Percentiles rank a stretch among this genome's conserved stretches.
phyloP scores from a whole-genome alignment of 352 stramenopile genomes.

The Phytopythium kandeliae region DNA sequence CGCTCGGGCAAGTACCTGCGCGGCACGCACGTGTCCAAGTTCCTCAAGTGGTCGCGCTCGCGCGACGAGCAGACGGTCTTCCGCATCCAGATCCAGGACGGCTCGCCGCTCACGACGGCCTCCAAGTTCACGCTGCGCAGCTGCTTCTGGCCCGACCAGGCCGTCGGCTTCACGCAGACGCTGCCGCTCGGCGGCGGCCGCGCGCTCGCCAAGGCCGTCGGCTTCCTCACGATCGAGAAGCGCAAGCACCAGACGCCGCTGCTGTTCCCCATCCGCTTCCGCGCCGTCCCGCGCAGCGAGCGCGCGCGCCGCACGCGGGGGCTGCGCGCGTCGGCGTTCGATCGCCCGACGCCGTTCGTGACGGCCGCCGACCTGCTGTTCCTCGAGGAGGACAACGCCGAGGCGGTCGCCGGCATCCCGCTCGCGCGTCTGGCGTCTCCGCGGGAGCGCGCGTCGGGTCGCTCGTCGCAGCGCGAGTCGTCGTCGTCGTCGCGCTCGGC shows the following conservation, averaged over 20 bases:
- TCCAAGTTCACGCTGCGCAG: constrained; percentile 62
- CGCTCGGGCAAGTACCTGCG: constrained; percentile 48
- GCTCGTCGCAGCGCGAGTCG: constrained; percentile 4
- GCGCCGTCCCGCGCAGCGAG: constrained; percentile 30
- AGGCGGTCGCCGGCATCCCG: constrained; percentile 26
- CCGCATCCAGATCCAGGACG: constrained; percentile 46
- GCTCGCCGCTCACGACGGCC: constrained; percentile 32
- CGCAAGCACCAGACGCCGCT: constrained; percentile 52
- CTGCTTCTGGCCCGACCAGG: constrained; percentile 43
- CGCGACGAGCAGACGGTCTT: constrained; percentile 64
- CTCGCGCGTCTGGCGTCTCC: constrained; percentile 26
- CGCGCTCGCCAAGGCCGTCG: constrained; percentile 46
- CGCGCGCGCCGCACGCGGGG: constrained; percentile 10
- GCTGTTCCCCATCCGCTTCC: constrained; percentile 55
- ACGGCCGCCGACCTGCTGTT: constrained; percentile 47
- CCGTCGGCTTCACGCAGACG: constrained; percentile 50
- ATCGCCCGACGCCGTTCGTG: constrained; percentile 34
- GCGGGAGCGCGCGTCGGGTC: constrained; percentile 7
- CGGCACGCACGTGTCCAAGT: constrained; percentile 58
- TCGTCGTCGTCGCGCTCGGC: constrained; percentile 5
- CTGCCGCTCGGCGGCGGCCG: constrained; percentile 41
- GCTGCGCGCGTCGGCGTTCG: constrained; percentile 15
- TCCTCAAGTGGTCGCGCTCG: constrained; percentile 49
- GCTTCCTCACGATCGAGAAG: constrained; percentile 62
- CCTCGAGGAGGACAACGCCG: constrained; percentile 38